Percentiles rank a stretch among this genome's conserved stretches.
These are phyloP conservation scores for Elongisporangium undulatum DNA, from an alignment of 352 stramenopile genomes.

Conservation along the genomic window DNA sequence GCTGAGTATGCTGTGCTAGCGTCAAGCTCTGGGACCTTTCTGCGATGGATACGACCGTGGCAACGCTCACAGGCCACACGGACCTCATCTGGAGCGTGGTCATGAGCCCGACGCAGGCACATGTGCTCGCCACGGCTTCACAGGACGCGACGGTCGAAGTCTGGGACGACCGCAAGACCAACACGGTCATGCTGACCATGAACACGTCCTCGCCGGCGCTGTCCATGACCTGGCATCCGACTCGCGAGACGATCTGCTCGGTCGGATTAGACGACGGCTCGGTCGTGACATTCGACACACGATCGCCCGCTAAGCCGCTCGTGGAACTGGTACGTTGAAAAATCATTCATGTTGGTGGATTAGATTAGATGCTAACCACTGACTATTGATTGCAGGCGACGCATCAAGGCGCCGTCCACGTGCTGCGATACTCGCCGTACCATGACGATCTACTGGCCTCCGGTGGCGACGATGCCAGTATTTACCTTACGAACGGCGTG, in stretches of 20 bases:
- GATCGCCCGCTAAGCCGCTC: slow-evolving; percentile 38
- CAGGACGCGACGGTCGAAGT: slow-evolving; percentile 70
- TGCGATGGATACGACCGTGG: slow-evolving; percentile 35
- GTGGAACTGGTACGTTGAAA: slow-evolving; percentile 19
- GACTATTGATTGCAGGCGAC: slow-evolving; percentile 9
- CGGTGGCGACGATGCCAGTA: slow-evolving; percentile 55
- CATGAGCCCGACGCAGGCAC: slow-evolving; percentile 33
- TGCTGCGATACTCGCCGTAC: slow-evolving; percentile 60
- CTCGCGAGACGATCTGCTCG: slow-evolving; percentile 43
- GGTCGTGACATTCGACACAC: slow-evolving; percentile 66
- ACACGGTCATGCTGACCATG: slow-evolving; percentile 31
- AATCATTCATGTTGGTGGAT: background rate
- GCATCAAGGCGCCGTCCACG: slow-evolving; percentile 48
- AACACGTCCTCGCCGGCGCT: slow-evolving; percentile 39
- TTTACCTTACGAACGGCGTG: slow-evolving; percentile 34
- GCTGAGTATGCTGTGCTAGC: slow-evolving; percentile 14
- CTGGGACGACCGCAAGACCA: slow-evolving; percentile 62
- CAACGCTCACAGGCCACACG: slow-evolving; percentile 63
- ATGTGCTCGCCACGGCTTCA: slow-evolving; percentile 50
- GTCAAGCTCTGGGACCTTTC: slow-evolving; percentile 77
- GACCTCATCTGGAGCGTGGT: slow-evolving; percentile 73
- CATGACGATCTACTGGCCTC: slow-evolving; percentile 57
- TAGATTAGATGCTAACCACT: background rate
- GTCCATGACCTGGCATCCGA: slow-evolving; percentile 69
- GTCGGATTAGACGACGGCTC: slow-evolving; percentile 61